Base-by-base conservation (phyloP, 2,329 filamentous ascomycete genomes). In the Fusarium continuum region DNA sequence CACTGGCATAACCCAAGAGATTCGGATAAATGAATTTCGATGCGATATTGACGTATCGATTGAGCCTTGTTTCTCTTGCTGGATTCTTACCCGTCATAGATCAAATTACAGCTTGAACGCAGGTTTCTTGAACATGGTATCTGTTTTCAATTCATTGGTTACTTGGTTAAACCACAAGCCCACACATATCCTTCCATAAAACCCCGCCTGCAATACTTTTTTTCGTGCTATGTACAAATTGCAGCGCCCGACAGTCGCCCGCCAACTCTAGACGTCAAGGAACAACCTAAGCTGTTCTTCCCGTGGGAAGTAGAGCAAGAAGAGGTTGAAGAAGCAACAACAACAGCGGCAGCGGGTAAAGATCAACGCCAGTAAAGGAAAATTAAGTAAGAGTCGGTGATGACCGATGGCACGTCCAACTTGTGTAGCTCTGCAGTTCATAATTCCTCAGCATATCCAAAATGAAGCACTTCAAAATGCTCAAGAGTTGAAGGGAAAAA, bases 201-300 rank as follows among this genome's bases (percentile, higher is more conserved):
- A 64, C 53, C 52, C 57, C 61, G 35, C 35, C 57, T 65, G 65
- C 54, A 55, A 47, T 46, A 41, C 47, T 17, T 36, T 47, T 40
- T 35, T 59, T 52, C 57, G 45, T 62, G 55, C 40, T 67, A 67
- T 70, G 57, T 64, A 70, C 61, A 66, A 34, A 51, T 50, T 63
- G 62, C 50, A 59, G 63, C 44, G 52, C 43, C 54, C 36, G 50
- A 53, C 57, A 57, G 47, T 57, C 34, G 56, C 62, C 53, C 51
- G 55, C 29, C 54, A 67, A 61, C 65, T 70, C 61, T 64, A 70
- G 36, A 69, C 56, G 60, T 50, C 51, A 62, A 49, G 64, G 55
- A 59, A 51, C 31, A 64, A 54, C 51, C 54, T 41, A 46, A 25
- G 31, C 23, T 20, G 20, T 44, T 32, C n/a, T n/a, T 36, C 56